A percentile compares a stretch with the other conserved stretches of the same genome.
Conservation (phyloP, 1,284 basidiomycete genomes). For the Ganoderma boninense region DNA sequence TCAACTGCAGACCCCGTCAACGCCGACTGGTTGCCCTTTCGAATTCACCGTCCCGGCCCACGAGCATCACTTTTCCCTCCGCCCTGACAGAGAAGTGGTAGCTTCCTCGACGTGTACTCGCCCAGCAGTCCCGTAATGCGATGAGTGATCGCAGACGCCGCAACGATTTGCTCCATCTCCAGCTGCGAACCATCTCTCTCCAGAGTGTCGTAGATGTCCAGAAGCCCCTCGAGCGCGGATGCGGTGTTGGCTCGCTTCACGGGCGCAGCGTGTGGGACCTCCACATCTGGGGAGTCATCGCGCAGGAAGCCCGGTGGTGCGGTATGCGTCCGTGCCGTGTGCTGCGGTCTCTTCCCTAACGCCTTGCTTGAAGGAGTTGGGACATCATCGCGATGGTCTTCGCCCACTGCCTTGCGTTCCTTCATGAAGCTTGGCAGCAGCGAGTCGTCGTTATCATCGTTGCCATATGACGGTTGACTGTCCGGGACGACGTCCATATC, state of each 20-base stretch:
- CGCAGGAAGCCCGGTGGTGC: constrained; percentile 23
- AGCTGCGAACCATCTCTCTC: constrained; percentile 32
- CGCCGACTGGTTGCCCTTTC: background rate
- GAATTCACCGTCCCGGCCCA: background rate
- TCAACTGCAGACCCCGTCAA: background rate
- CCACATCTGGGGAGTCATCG: background rate
- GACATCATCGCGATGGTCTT: background rate
- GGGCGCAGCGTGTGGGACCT: background rate
- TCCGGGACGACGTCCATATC: constrained; percentile 19
- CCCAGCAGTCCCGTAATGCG: constrained; percentile 26
- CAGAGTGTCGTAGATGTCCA: constrained; percentile 26
- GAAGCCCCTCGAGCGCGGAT: constrained; percentile 28
- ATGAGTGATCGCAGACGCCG: constrained; percentile 25
- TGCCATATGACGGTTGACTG: constrained; percentile 22
- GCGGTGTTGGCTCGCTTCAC: constrained; percentile 26
- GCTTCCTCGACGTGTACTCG: constrained; percentile 26
- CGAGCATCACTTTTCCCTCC: background rate
- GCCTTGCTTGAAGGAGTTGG: constrained; percentile 5
- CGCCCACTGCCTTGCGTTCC: background rate
- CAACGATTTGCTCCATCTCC: constrained; percentile 29
- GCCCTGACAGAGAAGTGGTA: background rate
- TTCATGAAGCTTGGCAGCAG: constrained; percentile 28
- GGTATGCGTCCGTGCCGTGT: constrained; percentile 19
- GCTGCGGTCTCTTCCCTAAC: background rate
- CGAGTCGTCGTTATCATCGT: constrained; percentile 16